Conservation (phyloP, 2,329 filamentous ascomycete genomes). For the Aspergillus latus region DNA sequence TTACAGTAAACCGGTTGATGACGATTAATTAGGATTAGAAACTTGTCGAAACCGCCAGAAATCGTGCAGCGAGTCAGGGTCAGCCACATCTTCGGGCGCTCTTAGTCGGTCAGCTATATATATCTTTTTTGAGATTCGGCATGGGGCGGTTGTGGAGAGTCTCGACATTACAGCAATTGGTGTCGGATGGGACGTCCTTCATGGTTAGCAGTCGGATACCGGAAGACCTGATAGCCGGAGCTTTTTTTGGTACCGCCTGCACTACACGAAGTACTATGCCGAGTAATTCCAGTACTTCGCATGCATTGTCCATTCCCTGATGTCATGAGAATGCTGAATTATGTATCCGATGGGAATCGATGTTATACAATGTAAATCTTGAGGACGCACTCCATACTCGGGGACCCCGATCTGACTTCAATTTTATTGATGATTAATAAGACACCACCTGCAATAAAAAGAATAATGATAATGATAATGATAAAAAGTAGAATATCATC, state of each 20-base stretch:
- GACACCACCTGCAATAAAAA: not conserved
- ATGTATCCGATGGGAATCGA: no score
- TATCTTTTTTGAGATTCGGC: not conserved
- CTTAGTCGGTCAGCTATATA: conserved; percentile 1
- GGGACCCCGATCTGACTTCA: not conserved
- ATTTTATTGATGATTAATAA: not conserved
- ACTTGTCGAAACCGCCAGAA: not conserved
- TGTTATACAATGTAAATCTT: no score
- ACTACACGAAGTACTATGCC: not conserved
- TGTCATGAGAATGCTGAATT: no score
- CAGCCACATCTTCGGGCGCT: conserved; percentile 1
- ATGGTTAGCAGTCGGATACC: not conserved
- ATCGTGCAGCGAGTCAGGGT: not conserved
- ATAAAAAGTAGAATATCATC: no score
- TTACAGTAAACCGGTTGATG: not conserved
- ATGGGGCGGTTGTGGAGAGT: not conserved
- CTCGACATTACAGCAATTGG: not conserved
- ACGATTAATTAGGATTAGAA: not conserved
- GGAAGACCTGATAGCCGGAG: not conserved
- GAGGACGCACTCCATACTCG: no score
- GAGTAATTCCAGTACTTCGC: no score
- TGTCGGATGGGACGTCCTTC: not conserved
- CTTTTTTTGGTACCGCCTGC: not conserved
- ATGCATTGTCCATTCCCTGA: no score
- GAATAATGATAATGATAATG: not conserved